Base-by-base conservation (phyloP, 148 eudicot genomes). In the Drosera capensis region DNA sequence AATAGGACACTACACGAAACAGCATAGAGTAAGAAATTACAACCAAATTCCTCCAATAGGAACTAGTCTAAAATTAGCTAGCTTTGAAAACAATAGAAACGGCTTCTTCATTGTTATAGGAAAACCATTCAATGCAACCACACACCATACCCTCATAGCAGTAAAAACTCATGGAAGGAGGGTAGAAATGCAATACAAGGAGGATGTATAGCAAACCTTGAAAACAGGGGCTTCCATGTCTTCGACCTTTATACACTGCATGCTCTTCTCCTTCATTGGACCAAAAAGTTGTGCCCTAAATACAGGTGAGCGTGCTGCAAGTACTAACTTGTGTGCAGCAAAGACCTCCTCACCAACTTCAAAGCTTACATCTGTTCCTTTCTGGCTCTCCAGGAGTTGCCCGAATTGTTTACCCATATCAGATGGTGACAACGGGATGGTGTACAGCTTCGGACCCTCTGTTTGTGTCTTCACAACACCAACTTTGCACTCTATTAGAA, bases 271-370 rank as follows among this genome's bases (percentile, higher is more conserved):
- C 49, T 59, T 69, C 70, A 69, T 69, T 22, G 74, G 74, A 36
- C 75, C 75, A 65, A 56, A 65, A 57, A 70, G 64, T 52, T 70
- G 75, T 45, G 75, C 75, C 60, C 39, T 65, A 30, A 70, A 70
- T 8, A 70, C 71, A 65, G 71, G 75, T n/a, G 75, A 70, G 1
- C 75, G 71, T 36, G 71, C 67, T 2, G 71, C 63, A 49, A 70
- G 60, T 17, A 70, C 67, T 51, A 65, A 52, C 30, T 70, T 60
- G 46, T 70, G 71, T 18, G 71, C 67, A 14, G 63, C 49, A 52
- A 70, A 70, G 0, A 26, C 43, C 60, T 70, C 75, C 8, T 55
- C 75, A 39, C 58, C 45, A 25, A 70, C 67, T 57, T 65, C 67
- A 45, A 70, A 56, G 31, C 44, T 56, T 25, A 70, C 52, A 52